Base-by-base conservation (phyloP, 2,329 filamentous ascomycete genomes). In the Trichoderma sp. region DNA sequence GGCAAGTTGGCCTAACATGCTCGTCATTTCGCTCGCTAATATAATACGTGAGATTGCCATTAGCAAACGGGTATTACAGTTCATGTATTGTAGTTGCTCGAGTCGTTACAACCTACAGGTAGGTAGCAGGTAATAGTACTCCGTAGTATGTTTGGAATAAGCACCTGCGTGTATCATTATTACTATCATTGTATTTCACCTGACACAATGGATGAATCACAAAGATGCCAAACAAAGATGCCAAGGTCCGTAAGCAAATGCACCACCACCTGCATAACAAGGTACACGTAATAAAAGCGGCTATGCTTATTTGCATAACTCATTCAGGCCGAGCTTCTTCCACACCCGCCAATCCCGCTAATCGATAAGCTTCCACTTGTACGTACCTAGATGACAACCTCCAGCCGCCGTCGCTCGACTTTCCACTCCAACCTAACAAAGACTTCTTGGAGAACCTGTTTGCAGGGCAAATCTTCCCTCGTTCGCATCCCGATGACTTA, bases 361-460 rank as follows among this genome's bases (percentile, higher is more conserved):
- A 65, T 67, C 64, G 64, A 67, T 67, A 67, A 67, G 64, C 12
- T 15, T 50, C 13, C 35, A n/a, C n/a, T n/a, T n/a, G 27, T 32
- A n/a, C 13, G 48, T 52, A 54, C 50, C 34, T 56, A 37, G 57
- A 57, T 54, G 57, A 60, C 57, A 52, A 61, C 64, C 64, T 67
- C 56, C 64, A 54, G 56, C 64, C 56, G 22, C 45, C 25, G 32
- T 34, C 61, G 35, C 35, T 19, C 37, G 57, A 57, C 63, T 56
- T 65, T 9, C 53, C 29, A 57, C 52, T 39, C 57, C 15, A 48
- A 22, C 37, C 63, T 19, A 45, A 34, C 37, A 45, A 57, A n/a
- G 32, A 19, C 63, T 42, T 57, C 52, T 65, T 57, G 63, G 52
- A 65, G 35, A 57, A 10, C 35, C 37, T 29, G 17, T 35, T 27